These are phyloP conservation scores for Boechera divaricarpa DNA, from an alignment of 345 rosid species.

Conservation along the genomic window DNA sequence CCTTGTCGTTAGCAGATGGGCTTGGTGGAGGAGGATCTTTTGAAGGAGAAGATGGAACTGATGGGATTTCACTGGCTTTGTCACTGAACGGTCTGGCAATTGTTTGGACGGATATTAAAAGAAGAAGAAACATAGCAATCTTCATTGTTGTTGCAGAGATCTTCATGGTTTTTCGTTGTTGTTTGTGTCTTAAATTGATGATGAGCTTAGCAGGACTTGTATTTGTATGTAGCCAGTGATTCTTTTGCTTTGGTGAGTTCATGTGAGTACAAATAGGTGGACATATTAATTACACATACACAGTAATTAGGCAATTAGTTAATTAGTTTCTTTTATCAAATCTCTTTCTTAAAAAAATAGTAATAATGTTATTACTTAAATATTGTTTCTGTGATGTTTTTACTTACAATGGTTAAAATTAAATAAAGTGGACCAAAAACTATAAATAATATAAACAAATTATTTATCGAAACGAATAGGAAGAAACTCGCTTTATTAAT, in stretches of 20 bases:
- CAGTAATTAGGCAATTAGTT: neutral
- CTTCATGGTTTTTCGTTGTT: neutral
- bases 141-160: neutral
- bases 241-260: neutral
- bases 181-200: neutral
- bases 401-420: no score
- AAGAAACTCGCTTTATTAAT: no score
- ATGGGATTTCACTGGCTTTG: neutral
- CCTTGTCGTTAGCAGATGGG: neutral
- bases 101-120: constrained; percentile 10
- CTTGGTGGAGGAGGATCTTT: neutral
- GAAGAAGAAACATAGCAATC: constrained; percentile 9
- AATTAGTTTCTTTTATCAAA: neutral
- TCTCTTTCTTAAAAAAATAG: no score
- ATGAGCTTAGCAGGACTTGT: constrained; percentile 6
- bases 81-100: constrained; percentile 5
- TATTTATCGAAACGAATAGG: no score
- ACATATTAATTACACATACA: neutral
- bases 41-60: neutral
- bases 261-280: neutral
- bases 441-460: no score
- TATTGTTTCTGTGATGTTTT: no score
- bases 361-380: neutral
- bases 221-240: neutral
- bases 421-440: neutral